phyloP scores from a whole-genome alignment of 2,329 filamentous ascomycete species.

The Chaetomiaceae sp. region DNA sequence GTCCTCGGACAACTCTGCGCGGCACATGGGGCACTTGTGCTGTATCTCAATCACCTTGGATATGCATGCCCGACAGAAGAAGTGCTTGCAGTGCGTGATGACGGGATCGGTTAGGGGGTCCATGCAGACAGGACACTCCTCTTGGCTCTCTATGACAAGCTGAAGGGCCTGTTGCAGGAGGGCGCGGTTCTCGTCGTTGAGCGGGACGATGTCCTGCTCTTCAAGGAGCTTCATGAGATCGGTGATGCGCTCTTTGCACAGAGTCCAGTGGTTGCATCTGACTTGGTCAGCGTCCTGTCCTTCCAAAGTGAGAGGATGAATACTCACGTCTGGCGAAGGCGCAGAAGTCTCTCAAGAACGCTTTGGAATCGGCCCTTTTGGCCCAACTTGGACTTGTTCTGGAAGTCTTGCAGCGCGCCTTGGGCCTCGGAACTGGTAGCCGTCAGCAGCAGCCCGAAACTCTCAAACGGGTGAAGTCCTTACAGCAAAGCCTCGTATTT shows the following conservation, averaged over 20 bases:
- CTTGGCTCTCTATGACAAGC: constrained; percentile 72
- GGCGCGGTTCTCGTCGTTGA: constrained; percentile 67
- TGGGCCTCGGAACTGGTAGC: constrained; percentile 62
- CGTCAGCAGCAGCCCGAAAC: constrained; percentile 23
- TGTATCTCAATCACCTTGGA: constrained; percentile 68
- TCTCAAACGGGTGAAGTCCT: constrained; percentile 22
- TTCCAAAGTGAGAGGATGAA: constrained; percentile 21
- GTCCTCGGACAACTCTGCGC: constrained; percentile 59
- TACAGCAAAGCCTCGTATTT: constrained; percentile 72
- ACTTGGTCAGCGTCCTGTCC: not conserved
- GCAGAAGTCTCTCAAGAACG: constrained; percentile 74
- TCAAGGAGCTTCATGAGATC: constrained; percentile 68
- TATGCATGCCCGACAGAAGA: constrained; percentile 73
- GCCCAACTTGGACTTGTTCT: constrained; percentile 39
- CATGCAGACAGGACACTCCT: constrained; percentile 79
- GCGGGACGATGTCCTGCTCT: constrained; percentile 59
- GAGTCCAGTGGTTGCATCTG: constrained; percentile 79
- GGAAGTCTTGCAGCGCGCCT: constrained; percentile 61
- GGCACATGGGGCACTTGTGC: constrained; percentile 80
- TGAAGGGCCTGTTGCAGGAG: constrained; percentile 72
- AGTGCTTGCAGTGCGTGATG: constrained; percentile 81
- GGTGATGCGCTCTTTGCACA: constrained; percentile 70
- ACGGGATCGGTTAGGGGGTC: constrained; percentile 67
- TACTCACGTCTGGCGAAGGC: constrained; percentile 67
- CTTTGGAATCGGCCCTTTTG: constrained; percentile 61